Evolutionary conservation across 73 alveolate genomes (phyloP).

Genomic region (Paraurostyla sp.): DNA sequence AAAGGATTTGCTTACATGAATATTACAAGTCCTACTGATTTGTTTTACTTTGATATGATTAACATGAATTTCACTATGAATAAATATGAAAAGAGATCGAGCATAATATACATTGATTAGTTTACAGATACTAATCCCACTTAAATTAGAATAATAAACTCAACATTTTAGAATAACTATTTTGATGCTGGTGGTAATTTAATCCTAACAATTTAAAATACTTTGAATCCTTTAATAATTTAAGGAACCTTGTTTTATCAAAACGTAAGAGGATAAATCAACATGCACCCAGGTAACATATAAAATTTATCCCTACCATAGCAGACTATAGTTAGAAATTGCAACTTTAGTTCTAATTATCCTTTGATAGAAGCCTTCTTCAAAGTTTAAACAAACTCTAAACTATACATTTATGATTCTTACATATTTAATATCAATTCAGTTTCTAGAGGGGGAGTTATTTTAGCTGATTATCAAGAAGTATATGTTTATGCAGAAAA

Average conservation of each 20-base stretch:
- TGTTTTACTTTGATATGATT: background rate
- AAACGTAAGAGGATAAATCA: background rate
- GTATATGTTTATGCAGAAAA: background rate
- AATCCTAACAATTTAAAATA: too few species aligned
- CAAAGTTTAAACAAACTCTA: background rate
- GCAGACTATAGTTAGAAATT: background rate
- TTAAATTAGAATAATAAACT: too few species aligned
- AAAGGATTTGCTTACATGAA: too few species aligned
- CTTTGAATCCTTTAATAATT: too few species aligned
- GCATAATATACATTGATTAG: too few species aligned
- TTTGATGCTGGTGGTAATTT: too few species aligned
- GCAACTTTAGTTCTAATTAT: background rate
- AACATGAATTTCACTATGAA: too few species aligned
- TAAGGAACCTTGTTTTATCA: too few species aligned
- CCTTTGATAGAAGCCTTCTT: slow-evolving; percentile 8
- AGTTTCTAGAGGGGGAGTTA: background rate
- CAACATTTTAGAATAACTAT: too few species aligned
- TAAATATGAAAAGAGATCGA: too few species aligned
- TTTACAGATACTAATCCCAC: too few species aligned
- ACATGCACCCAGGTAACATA: background rate
- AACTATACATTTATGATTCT: background rate
- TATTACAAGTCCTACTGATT: background rate
- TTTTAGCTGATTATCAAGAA: background rate
- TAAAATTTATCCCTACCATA: background rate
- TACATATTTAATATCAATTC: background rate